Evolutionary conservation across 2,329 filamentous ascomycete genomes (phyloP).

Genomic region (Zelopaecilomyces penicillatus): DNA sequence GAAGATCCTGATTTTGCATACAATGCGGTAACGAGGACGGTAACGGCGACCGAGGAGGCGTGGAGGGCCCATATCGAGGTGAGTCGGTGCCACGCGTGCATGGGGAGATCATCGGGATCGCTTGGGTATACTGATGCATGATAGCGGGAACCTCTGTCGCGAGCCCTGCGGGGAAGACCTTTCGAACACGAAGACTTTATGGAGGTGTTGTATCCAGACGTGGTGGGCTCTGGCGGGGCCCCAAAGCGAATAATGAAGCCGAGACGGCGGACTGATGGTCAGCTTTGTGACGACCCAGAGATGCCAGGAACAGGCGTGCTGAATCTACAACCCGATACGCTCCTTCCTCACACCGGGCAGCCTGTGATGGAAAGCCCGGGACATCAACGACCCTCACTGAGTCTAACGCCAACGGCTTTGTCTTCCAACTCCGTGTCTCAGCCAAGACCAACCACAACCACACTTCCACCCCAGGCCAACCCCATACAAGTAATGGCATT

Average conservation of each 20-base stretch:
- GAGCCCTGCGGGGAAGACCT: constrained; percentile 46
- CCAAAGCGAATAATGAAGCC: constrained; percentile 52
- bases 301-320: constrained; percentile 40
- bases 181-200: constrained; percentile 55
- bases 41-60: constrained; percentile 48
- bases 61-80: constrained; percentile 52
- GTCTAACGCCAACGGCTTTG: constrained; percentile 20
- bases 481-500: constrained; percentile 36
- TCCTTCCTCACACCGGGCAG: constrained; percentile 11
- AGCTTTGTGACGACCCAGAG: constrained; percentile 37
- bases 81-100: constrained; percentile 11
- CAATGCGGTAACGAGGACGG: constrained; percentile 39
- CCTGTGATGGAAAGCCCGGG: constrained; percentile 17
- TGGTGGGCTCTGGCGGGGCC: constrained; percentile 50
- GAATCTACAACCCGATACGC: constrained; percentile 31
- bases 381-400: constrained; percentile 18
- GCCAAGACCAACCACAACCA: constrained; percentile 21
- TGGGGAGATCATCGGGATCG: background rate
- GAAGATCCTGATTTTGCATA: constrained; percentile 51
- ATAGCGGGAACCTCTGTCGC: constrained; percentile 50
- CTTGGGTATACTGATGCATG: constrained; percentile 11
- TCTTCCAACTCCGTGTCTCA: constrained; percentile 15
- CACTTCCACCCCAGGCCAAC: constrained; percentile 31
- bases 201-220: constrained; percentile 52
- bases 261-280: constrained; percentile 38